Conservation (phyloP, 306 rosid genomes). For the Aeschynomene evenia region DNA sequence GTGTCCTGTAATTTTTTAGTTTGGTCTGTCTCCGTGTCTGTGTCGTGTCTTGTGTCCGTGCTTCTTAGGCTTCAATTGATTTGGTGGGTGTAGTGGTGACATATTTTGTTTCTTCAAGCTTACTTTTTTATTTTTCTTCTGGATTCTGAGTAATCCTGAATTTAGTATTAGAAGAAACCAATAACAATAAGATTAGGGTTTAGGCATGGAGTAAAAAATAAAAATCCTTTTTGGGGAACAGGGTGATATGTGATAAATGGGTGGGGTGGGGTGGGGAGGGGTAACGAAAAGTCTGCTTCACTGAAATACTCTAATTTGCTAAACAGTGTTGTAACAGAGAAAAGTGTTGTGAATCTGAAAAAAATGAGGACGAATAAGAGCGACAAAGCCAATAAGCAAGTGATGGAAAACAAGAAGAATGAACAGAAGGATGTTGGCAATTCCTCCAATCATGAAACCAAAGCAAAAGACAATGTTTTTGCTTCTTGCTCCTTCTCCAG, state of each 20-base stretch:
- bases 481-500: constrained; percentile 78
- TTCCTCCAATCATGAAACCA: neutral
- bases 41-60: too few relatives aligned
- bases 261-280: too few relatives aligned
- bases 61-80: too few relatives aligned
- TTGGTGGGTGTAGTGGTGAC: neutral
- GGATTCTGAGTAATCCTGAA: neutral
- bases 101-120: too few relatives aligned
- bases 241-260: too few relatives aligned
- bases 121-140: too few relatives aligned
- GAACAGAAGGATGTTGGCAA: neutral
- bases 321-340: neutral
- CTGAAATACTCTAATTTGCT: neutral
- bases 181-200: too few relatives aligned
- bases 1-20: too few relatives aligned
- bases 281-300: too few relatives aligned
- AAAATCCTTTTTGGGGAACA: too few relatives aligned
- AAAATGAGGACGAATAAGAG: constrained; percentile 37
- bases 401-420: constrained; percentile 21
- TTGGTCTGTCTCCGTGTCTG: too few relatives aligned
- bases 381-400: constrained; percentile 8
- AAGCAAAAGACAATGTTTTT: constrained; percentile 40
- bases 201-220: too few relatives aligned
- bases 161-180: neutral
- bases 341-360: neutral